These are phyloP conservation scores for Suaeda aralocaspica DNA, from an alignment of 148 eudicot species.

Conservation along the genomic window DNA sequence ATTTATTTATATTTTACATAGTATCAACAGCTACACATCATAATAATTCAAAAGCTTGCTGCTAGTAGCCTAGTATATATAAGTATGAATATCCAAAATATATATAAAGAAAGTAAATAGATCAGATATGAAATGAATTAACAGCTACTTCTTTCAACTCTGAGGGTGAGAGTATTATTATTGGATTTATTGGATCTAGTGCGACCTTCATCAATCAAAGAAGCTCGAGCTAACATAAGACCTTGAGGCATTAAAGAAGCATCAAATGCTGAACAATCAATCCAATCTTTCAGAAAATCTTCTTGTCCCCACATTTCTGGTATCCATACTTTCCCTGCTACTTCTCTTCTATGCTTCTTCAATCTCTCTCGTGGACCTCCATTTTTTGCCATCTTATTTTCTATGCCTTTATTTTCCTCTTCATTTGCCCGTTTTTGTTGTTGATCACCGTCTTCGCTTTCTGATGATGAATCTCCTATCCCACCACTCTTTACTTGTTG, in stretches of 20 bases:
- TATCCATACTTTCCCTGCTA: constrained; percentile 73
- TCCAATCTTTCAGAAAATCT: constrained; percentile 62
- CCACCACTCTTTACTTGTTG: neutral
- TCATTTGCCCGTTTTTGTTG: neutral
- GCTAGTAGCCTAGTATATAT: too few species aligned
- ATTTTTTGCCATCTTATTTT: too few species aligned
- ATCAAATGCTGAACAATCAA: constrained; percentile 59
- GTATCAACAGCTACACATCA: too few species aligned
- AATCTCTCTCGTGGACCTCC: constrained; percentile 67
- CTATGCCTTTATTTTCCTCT: constrained; percentile 5
- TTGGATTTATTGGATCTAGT: constrained; percentile 38
- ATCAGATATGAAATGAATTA: too few species aligned
- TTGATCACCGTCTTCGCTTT: neutral
- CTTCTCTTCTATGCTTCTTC: constrained; percentile 63
- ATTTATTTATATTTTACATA: too few species aligned
- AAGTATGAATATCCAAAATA: too few species aligned
- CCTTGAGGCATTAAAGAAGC: constrained; percentile 35
- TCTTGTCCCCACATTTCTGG: constrained; percentile 91
- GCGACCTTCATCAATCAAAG: constrained; percentile 49
- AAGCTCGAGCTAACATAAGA: constrained; percentile 53
- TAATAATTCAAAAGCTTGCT: too few species aligned
- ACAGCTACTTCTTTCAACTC: constrained; percentile 46
- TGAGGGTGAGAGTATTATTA: constrained; percentile 17
- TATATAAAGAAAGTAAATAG: too few species aligned
- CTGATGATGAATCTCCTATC: neutral